phyloP scores from a whole-genome alignment of 2,329 filamentous ascomycete species.

The Aspergillus arachidicola region DNA sequence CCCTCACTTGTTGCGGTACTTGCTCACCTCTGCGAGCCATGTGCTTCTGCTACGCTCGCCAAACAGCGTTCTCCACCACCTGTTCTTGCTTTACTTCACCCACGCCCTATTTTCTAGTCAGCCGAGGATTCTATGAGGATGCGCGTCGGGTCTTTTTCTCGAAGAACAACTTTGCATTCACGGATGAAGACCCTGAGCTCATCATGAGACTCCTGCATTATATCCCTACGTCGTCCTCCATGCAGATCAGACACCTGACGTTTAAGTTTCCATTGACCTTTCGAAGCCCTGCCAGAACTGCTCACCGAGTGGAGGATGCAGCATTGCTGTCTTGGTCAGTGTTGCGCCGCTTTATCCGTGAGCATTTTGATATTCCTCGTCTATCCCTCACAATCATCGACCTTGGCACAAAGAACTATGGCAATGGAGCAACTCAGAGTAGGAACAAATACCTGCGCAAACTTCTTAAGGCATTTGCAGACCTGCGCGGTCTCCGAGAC shows the following conservation, averaged over 20 bases:
- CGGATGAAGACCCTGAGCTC: constrained; percentile 26
- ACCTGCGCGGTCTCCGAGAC: constrained; percentile 21
- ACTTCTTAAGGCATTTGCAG: constrained; percentile 21
- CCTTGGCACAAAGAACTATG: constrained; percentile 12
- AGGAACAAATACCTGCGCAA: constrained; percentile 23
- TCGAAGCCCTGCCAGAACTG: constrained; percentile 10
- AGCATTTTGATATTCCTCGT: constrained; percentile 26
- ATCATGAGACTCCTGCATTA: constrained; percentile 24
- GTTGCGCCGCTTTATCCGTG: constrained; percentile 31
- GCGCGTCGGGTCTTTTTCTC: constrained; percentile 25
- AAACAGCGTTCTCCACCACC: constrained; percentile 27
- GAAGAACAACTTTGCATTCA: constrained; percentile 23
- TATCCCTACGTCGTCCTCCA: constrained; percentile 23
- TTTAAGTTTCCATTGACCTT: constrained; percentile 24
- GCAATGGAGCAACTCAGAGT: not conserved
- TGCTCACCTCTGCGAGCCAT: constrained; percentile 22
- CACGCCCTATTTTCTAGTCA: constrained; percentile 28
- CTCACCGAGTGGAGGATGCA: constrained; percentile 12
- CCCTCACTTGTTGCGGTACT: constrained; percentile 25
- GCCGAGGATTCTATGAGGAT: constrained; percentile 25
- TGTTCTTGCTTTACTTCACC: constrained; percentile 29
- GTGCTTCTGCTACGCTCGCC: constrained; percentile 26
- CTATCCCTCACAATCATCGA: constrained; percentile 27
- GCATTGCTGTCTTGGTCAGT: constrained; percentile 25
- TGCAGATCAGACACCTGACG: constrained; percentile 22